phyloP scores from a whole-genome alignment of 2,329 filamentous ascomycete genomes.

The Hortaea werneckii region DNA sequence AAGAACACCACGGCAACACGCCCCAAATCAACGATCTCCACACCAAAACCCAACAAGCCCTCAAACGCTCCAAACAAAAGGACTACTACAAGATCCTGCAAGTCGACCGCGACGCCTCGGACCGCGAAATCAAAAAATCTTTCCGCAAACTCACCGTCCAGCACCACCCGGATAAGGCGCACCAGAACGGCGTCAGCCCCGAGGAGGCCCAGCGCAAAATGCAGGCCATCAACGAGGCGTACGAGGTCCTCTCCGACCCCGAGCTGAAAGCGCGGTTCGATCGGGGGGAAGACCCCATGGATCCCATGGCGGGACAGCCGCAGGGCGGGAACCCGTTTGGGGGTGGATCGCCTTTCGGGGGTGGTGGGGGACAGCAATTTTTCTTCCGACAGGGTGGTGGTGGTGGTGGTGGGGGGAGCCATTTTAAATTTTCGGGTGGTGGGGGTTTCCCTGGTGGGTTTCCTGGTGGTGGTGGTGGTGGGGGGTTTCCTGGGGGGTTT shows the following conservation, averaged over 20 bases:
- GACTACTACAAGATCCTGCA: constrained; percentile 97
- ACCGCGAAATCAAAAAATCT: constrained; percentile 81
- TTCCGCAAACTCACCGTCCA: constrained; percentile 77
- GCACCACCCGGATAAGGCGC: constrained; percentile 86
- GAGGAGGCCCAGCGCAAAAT: constrained; percentile 98
- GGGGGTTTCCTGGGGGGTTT: no score
- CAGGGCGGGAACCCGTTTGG: constrained; percentile 52
- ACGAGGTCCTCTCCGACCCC: constrained; percentile 81
- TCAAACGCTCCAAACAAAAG: constrained; percentile 88
- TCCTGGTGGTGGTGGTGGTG: no score
- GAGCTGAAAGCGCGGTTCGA: constrained; percentile 83
- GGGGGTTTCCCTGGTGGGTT: constrained; percentile 6
- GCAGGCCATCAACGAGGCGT: constrained; percentile 88
- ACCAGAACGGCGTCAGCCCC: constrained; percentile 63
- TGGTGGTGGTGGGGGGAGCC: constrained; percentile 27
- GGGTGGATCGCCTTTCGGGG: constrained; percentile 58
- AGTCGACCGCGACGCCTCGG: constrained; percentile 64
- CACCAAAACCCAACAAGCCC: constrained; percentile 71
- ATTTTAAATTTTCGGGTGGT: constrained; percentile 12
- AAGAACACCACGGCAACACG: constrained; percentile 60
- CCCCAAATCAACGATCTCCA: constrained; percentile 61
- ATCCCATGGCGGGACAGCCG: constrained; percentile 55
- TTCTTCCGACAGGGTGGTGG: constrained; percentile 52
- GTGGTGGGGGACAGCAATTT: constrained; percentile 44
- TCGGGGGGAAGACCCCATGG: constrained; percentile 87